A percentile compares a stretch with the other conserved stretches of the same genome.
Conservation (phyloP, 768 basidiomycete genomes). For the Serendipita sp. region DNA sequence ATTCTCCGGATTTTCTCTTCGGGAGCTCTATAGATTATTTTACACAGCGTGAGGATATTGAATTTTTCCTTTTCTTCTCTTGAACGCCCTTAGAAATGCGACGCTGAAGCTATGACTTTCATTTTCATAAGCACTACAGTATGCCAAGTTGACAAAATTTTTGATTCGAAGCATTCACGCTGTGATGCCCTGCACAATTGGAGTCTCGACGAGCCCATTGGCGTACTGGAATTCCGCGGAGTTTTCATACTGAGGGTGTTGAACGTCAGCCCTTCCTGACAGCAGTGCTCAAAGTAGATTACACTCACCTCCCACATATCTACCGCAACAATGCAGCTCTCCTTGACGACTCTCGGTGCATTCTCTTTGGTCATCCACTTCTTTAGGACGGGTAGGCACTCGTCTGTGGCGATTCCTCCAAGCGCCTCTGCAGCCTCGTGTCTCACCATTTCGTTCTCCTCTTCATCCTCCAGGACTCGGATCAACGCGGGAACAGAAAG, state of each 20-base stretch:
- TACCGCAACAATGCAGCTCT: slow-evolving; percentile 91
- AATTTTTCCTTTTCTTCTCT: too few species aligned
- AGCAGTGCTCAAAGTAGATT: background rate
- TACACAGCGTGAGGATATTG: too few species aligned
- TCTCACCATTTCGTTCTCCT: slow-evolving; percentile 91
- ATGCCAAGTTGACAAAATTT: too few species aligned
- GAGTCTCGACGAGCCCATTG: slow-evolving; percentile 23
- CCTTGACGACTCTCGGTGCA: slow-evolving; percentile 76
- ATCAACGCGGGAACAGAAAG: slow-evolving; percentile 79
- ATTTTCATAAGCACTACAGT: too few species aligned
- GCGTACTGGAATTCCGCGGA: slow-evolving; percentile 73
- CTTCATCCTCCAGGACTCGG: slow-evolving; percentile 49
- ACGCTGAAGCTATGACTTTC: too few species aligned
- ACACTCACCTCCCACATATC: slow-evolving; percentile 86
- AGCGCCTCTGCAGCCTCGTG: slow-evolving; percentile 98
- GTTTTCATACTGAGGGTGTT: slow-evolving; percentile 47
- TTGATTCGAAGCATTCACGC: too few species aligned
- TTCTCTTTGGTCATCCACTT: slow-evolving; percentile 71
- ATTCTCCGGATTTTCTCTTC: too few species aligned
- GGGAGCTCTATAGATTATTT: too few species aligned
- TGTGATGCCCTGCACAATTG: background rate
- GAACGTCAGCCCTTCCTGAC: background rate
- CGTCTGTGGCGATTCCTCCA: slow-evolving; percentile 90
- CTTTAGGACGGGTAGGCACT: slow-evolving; percentile 71
- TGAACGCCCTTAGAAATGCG: too few species aligned